Evolutionary conservation across 2,329 filamentous ascomycete species (phyloP), one percentile per base, ranked within the genome.

Genomic region (Rachicladosporium sp.): DNA sequence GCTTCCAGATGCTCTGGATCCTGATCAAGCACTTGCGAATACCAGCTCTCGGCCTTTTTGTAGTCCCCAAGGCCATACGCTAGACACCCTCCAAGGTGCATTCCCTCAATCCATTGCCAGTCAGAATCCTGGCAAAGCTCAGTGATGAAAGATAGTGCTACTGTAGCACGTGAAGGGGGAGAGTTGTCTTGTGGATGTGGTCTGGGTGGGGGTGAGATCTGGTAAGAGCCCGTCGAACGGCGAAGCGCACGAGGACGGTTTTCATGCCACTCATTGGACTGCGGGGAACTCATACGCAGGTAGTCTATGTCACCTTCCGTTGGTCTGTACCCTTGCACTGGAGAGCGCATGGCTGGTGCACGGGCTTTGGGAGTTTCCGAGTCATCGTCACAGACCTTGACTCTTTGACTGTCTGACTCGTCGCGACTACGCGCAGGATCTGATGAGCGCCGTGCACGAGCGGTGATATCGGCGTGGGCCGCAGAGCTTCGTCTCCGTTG

Each of bases 31-130:
- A 81, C 77, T 50, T 78, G 76, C 43, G 71, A 75, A 58, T 86
- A 89, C 79, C 80, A 86, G 44, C 78, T 72, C 35, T 82, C 60
- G 10, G 83, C 80, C 46, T 85, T 80, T 45, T 82, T 74, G 55
- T 91, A 93, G 54, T 85, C 78, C 45, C 86, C 85, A 10, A 96
- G 65, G 6, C 84, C 88, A 63, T 96, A 96, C 36, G 89, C 81
- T 42, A 98, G 68, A 62, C 91, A 96, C 2, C 91, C 91, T 31
- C 83, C 86, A 5, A 96, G 68, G 31, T 96, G 68, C 68, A 96
- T 88, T 2, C 91, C 91, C 55, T 96, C 89, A 38, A 87, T 74
- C 91, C 91, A 98, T 50, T 78, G 74, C 83, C 85, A 91, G 7
- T 71, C 73, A 52, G 80, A 85, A 57, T 89, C 80, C 51, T 82